Conservation (phyloP, 2,329 filamentous ascomycete genomes). For the Trichoderma sp. region DNA sequence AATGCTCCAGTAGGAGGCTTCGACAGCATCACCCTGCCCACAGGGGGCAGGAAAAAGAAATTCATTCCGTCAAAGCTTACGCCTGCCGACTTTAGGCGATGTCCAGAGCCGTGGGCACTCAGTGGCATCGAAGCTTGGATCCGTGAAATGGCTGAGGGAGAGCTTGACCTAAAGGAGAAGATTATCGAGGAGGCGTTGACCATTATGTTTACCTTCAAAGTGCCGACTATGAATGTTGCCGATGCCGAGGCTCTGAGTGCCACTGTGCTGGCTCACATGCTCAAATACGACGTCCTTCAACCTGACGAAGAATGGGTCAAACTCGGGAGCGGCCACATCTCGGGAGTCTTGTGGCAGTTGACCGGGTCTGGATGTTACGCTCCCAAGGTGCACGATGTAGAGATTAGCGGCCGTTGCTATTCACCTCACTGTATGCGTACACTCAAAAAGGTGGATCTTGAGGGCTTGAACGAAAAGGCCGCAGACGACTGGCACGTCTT, state of each 20-base stretch:
- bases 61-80: conserved; percentile 86
- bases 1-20: conserved; percentile 62
- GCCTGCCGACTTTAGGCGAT: conserved; percentile 78
- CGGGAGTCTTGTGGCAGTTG: conserved; percentile 89
- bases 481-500: conserved; percentile 84
- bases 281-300: conserved; percentile 73
- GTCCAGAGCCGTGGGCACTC: conserved; percentile 87
- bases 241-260: conserved; percentile 87
- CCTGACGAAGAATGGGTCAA: conserved; percentile 98
- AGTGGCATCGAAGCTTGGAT: conserved; percentile 88
- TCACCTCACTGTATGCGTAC: conserved; percentile 92
- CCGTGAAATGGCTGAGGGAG: conserved; percentile 84
- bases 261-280: conserved; percentile 78
- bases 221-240: conserved; percentile 97
- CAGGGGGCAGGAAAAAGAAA: conserved; percentile 74
- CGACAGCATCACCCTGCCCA: conserved; percentile 82
- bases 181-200: conserved; percentile 86
- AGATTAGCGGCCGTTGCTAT: conserved; percentile 79
- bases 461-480: conserved; percentile 70
- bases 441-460: conserved; percentile 88
- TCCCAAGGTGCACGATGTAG: conserved; percentile 72
- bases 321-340: conserved; percentile 76
- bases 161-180: conserved; percentile 81
- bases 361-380: conserved; percentile 92
- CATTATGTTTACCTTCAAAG: conserved; percentile 87